Evolutionary conservation across 768 basidiomycete species (phyloP).

Genomic region (Mycena floridula): DNA sequence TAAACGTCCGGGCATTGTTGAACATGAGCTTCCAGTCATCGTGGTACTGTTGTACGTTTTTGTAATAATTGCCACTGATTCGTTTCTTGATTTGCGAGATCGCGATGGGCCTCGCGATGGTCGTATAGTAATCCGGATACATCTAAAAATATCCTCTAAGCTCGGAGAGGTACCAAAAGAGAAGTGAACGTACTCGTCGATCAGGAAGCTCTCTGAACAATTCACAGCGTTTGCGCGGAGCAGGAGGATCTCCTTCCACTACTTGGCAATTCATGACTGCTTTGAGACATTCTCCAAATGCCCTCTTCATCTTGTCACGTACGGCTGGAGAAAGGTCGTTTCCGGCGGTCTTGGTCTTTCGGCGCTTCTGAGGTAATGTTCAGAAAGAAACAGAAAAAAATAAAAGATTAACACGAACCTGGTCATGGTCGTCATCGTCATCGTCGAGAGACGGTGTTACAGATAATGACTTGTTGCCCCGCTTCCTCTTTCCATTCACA

Average conservation of each 20-base stretch:
- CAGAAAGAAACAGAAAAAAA: slow-evolving; percentile 5
- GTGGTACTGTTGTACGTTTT: slow-evolving; percentile 63
- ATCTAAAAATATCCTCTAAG: slow-evolving; percentile 38
- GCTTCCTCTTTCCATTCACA: slow-evolving; percentile 67
- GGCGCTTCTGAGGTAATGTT: slow-evolving; percentile 62
- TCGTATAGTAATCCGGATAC: slow-evolving; percentile 89
- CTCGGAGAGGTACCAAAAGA: not conserved
- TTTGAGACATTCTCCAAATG: slow-evolving; percentile 68
- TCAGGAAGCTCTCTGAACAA: slow-evolving; percentile 87
- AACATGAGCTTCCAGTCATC: slow-evolving; percentile 91
- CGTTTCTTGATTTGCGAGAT: slow-evolving; percentile 83
- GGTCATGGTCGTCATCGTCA: slow-evolving; percentile 73
- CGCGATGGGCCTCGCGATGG: slow-evolving; percentile 85
- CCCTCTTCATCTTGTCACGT: slow-evolving; percentile 79
- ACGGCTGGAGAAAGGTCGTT: slow-evolving; percentile 51
- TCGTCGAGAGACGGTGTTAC: slow-evolving; percentile 74
- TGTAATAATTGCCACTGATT: slow-evolving; percentile 58
- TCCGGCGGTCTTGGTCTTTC: slow-evolving; percentile 61
- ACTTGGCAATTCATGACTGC: slow-evolving; percentile 72
- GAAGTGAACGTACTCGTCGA: slow-evolving; percentile 44
- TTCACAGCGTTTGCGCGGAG: slow-evolving; percentile 80
- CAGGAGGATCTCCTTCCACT: slow-evolving; percentile 56
- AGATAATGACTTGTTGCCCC: slow-evolving; percentile 65
- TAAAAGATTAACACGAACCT: slow-evolving; percentile 37
- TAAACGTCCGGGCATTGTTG: slow-evolving; percentile 88